A percentile compares a stretch with the other conserved stretches of the same genome.
phyloP scores from a whole-genome alignment of 441 rosid species.

The Croton setiger region DNA sequence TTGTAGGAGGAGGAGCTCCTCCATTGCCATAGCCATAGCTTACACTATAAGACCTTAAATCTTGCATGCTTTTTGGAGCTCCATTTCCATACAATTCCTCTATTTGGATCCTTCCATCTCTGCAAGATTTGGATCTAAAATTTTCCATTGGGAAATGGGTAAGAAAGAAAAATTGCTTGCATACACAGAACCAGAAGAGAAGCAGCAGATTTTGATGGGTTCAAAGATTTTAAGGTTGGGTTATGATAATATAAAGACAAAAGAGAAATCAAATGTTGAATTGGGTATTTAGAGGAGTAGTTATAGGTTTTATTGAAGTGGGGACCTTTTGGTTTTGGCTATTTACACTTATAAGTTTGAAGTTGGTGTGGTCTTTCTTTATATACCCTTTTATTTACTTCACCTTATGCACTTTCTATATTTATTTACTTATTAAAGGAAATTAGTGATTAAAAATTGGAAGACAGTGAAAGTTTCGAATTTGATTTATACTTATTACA shows the following conservation, averaged over 20 bases:
- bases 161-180: background rate
- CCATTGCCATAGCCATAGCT: conserved; percentile 18
- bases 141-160: conserved; percentile 34
- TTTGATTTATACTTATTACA: too few relatives aligned
- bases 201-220: background rate
- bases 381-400: background rate
- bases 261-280: conserved; percentile 4
- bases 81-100: conserved; percentile 33
- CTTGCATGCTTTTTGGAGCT: conserved; percentile 58
- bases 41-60: conserved; percentile 72
- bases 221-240: conserved; percentile 19
- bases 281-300: conserved; percentile 4
- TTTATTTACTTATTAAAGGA: background rate
- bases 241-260: background rate
- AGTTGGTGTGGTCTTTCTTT: background rate
- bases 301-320: conserved; percentile 7
- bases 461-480: too few relatives aligned
- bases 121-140: conserved; percentile 78
- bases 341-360: background rate
- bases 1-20: too few relatives aligned
- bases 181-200: background rate
- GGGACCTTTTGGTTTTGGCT: background rate
- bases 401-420: background rate
- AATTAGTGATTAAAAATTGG: too few relatives aligned
- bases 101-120: conserved; percentile 47